Evolutionary conservation across 2,329 filamentous ascomycete genomes (phyloP).

Genomic region (Alternaria rosae): DNA sequence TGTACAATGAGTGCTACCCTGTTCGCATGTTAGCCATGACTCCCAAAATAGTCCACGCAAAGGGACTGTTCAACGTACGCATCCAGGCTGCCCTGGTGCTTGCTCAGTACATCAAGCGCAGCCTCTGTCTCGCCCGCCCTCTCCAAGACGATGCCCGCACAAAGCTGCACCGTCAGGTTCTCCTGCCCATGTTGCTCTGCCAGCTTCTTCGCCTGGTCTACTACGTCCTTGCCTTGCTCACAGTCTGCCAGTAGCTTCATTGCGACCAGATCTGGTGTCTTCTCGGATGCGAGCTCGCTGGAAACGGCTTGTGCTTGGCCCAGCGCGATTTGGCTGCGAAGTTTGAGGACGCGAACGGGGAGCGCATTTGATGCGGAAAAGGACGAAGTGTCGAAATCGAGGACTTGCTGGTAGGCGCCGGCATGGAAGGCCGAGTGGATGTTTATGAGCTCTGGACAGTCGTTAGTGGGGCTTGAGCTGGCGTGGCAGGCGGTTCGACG

Average conservation of each 20-base stretch:
- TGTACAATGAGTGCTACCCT: conserved; percentile 89
- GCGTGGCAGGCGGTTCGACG: conserved; percentile 19
- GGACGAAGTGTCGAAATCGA: conserved; percentile 82
- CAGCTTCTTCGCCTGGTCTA: conserved; percentile 73
- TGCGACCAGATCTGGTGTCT: conserved; percentile 75
- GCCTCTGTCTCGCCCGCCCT: conserved; percentile 83
- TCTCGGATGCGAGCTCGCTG: conserved; percentile 69
- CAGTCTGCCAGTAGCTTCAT: conserved; percentile 77
- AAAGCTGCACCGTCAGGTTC: conserved; percentile 80
- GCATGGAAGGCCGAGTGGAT: conserved; percentile 72
- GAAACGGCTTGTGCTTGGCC: conserved; percentile 79
- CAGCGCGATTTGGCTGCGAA: conserved; percentile 83
- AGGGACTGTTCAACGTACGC: conserved; percentile 60
- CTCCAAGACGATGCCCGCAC: conserved; percentile 83
- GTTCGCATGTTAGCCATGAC: conserved; percentile 7
- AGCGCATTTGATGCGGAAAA: conserved; percentile 81
- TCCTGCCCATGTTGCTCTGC: conserved; percentile 69
- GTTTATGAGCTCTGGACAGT: conserved; percentile 66
- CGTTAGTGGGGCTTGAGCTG: conserved; percentile 21
- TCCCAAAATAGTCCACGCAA: background rate
- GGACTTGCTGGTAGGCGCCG: conserved; percentile 84
- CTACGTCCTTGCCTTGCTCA: conserved; percentile 46
- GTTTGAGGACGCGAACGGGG: conserved; percentile 77
- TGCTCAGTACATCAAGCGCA: conserved; percentile 77
- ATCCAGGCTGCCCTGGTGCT: conserved; percentile 82